These are phyloP conservation scores for Lentithecium fluviatile DNA, from an alignment of 495 filamentous ascomycete species.

Conservation along the genomic window DNA sequence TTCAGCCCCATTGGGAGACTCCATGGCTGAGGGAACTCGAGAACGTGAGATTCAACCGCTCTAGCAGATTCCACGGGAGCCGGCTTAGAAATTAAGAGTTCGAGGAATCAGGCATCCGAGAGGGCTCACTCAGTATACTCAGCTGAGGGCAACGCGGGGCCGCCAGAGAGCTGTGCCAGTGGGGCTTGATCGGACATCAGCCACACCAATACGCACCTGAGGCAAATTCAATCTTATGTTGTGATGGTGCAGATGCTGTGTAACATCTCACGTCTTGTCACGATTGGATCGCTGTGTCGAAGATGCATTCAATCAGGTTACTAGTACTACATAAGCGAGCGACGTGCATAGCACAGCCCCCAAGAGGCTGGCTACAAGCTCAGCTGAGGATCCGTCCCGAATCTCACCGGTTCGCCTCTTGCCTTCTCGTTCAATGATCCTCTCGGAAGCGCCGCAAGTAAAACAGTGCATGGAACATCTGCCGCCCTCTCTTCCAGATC, in stretches of 20 bases:
- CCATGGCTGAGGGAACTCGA: background rate
- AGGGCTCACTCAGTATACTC: too few species aligned
- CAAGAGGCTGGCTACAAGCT: background rate
- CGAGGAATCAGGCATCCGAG: too few species aligned
- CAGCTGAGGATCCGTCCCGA: too few species aligned
- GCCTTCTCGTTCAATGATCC: background rate
- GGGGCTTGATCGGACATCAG: conserved; percentile 1
- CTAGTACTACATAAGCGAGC: too few species aligned
- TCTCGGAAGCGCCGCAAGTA: background rate
- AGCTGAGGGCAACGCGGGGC: too few species aligned
- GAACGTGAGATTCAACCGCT: background rate
- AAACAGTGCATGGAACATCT: background rate
- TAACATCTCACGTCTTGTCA: too few species aligned
- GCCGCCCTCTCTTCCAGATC: background rate
- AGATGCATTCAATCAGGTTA: too few species aligned
- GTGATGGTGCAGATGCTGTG: too few species aligned
- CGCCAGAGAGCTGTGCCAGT: background rate
- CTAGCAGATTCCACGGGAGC: too few species aligned
- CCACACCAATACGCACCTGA: background rate
- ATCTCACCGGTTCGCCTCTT: too few species aligned
- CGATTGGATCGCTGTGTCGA: too few species aligned
- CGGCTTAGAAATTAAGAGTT: background rate
- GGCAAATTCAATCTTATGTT: too few species aligned
- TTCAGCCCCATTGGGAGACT: conserved; percentile 2
- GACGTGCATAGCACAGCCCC: background rate